These are phyloP conservation scores for Fusarium sp. DNA, from an alignment of 2,329 filamentous ascomycete species.

Conservation along the genomic window DNA sequence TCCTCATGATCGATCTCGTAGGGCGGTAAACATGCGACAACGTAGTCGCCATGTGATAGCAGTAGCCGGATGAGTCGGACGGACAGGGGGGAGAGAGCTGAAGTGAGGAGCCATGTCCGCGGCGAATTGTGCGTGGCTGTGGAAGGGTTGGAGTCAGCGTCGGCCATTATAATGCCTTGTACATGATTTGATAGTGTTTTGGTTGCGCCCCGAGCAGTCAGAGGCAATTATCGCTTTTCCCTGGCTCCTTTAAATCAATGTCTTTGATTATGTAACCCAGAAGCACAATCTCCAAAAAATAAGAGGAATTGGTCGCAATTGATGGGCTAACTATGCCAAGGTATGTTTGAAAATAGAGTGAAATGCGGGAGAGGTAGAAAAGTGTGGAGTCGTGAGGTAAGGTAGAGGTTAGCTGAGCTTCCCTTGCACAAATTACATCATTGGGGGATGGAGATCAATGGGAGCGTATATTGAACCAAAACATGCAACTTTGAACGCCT, in stretches of 20 bases:
- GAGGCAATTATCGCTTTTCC: conserved; percentile 5
- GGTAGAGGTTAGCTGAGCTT: conserved; percentile 32
- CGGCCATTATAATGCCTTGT: conserved; percentile 44
- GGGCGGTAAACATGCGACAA: conserved; percentile 84
- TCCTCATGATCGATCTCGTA: conserved; percentile 80
- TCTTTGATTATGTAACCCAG: conserved; percentile 22
- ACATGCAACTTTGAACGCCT: background rate
- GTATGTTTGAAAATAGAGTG: conserved; percentile 9
- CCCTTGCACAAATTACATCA: conserved; percentile 37
- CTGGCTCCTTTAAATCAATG: conserved; percentile 14
- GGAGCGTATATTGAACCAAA: background rate
- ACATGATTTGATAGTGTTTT: conserved; percentile 36
- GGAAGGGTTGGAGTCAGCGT: conserved; percentile 46
- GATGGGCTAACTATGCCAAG: background rate
- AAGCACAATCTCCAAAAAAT: background rate
- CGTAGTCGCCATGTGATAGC: conserved; percentile 90
- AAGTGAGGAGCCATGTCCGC: conserved; percentile 92
- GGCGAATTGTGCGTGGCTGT: conserved; percentile 76
- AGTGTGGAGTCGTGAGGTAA: conserved; percentile 27
- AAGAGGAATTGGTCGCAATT: conserved; percentile 1
- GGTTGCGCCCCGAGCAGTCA: conserved; percentile 4
- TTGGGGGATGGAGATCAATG: conserved; percentile 9
- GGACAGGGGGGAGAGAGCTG: conserved; percentile 83
- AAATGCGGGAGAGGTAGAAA: conserved; percentile 27
- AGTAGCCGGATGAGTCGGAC: conserved; percentile 83